Evolutionary conservation across 768 basidiomycete species (phyloP), one percentile per base, ranked within the genome.

Genomic region (Lactarius quietus): DNA sequence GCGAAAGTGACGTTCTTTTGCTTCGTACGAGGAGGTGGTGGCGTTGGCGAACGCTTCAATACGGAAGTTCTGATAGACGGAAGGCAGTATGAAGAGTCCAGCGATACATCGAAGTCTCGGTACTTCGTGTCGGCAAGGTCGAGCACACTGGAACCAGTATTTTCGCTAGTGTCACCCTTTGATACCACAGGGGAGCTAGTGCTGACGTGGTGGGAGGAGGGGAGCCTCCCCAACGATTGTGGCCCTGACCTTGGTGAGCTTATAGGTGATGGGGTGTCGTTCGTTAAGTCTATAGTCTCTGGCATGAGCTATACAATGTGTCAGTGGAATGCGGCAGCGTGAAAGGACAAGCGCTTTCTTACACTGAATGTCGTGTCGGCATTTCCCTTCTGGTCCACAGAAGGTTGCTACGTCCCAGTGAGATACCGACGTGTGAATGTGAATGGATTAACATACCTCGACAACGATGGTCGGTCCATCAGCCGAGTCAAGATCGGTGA

Each of bases 1-100:
- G 68, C 68, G 38, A 68, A 68, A 41, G 65, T 68, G 53, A 68
- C 68, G 39, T 36, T 67, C 53, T 68, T 68, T 1, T 48, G 59
- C 51, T 60, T 59, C 51, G 39, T 55, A 48, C 53, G 48, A 45
- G 36, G 54, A 9, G 45, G 67, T 5, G 38, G 33, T 9, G 67
- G 64, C 14, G 67, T 66, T 29, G 64, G 64, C 48, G 33, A 26
- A 39, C 64, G 59, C 26, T 23, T 45, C 26, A 17, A 17, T 17
- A 20, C 29, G 3, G n/a, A 59, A 20, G 26, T 43, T 33, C 35
- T 41, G 20, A 38, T 54, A 23, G 61, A 63, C 14, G 52, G 57
- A 35, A 68, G 57, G 39, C 65, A 59, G n/a, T 57, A 23, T 6
- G 68, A 68, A 31, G 68, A 67, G 33, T 67, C 52, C 23, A 68